Percentiles rank a stretch among this genome's conserved stretches.
phyloP scores from a whole-genome alignment of 2,329 filamentous ascomycete species.

The Colletotrichum limetticola region DNA sequence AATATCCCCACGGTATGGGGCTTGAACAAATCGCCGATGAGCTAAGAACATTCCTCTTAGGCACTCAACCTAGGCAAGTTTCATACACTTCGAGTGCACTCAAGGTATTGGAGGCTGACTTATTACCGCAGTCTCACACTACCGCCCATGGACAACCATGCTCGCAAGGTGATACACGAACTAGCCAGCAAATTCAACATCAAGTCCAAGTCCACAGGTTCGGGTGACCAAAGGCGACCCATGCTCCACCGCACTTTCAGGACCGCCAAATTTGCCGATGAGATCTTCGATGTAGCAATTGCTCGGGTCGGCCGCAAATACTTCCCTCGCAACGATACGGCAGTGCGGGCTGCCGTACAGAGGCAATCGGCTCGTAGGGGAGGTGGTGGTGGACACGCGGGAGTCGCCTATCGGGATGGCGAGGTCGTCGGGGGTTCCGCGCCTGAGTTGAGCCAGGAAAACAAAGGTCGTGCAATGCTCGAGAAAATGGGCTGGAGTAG shows the following conservation, averaged over 20 bases:
- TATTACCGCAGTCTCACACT: slow-evolving; percentile 69
- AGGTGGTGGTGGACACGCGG: slow-evolving; percentile 44
- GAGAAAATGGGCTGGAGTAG: slow-evolving; percentile 98
- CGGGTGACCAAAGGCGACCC: slow-evolving; percentile 78
- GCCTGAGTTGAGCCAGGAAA: slow-evolving; percentile 83
- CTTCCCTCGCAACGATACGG: slow-evolving; percentile 62
- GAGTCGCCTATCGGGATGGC: slow-evolving; percentile 78
- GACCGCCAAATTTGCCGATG: slow-evolving; percentile 71
- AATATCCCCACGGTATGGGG: slow-evolving; percentile 79
- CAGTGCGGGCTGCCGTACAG: background rate
- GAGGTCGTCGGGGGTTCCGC: slow-evolving; percentile 89
- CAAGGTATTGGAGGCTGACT: background rate
- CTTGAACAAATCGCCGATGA: slow-evolving; percentile 78
- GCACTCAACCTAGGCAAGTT: slow-evolving; percentile 46
- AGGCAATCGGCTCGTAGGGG: slow-evolving; percentile 28
- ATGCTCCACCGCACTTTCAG: slow-evolving; percentile 78
- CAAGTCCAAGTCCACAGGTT: slow-evolving; percentile 85
- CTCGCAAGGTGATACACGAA: slow-evolving; percentile 83
- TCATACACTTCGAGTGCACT: background rate
- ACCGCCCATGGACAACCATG: slow-evolving; percentile 84
- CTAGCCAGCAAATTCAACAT: slow-evolving; percentile 80
- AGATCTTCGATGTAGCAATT: slow-evolving; percentile 61
- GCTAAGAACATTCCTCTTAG: slow-evolving; percentile 76
- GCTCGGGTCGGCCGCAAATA: slow-evolving; percentile 62
- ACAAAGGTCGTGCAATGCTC: slow-evolving; percentile 86